A percentile compares a stretch with the other conserved stretches of the same genome.
These are phyloP conservation scores for Aphanomyces stellatus DNA, from an alignment of 352 stramenopile genomes.

Conservation along the genomic window DNA sequence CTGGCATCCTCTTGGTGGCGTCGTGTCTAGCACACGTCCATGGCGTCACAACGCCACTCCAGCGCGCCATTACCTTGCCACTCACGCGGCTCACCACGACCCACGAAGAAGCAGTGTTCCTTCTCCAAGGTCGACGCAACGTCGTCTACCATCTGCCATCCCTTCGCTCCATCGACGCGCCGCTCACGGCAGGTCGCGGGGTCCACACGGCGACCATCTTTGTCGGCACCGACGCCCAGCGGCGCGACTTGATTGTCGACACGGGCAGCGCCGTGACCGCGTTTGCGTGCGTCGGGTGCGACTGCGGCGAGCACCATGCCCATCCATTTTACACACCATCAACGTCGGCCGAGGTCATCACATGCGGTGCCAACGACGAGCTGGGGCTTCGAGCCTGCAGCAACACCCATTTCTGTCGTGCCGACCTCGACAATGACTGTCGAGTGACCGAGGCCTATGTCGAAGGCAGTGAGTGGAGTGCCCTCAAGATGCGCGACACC, in stretches of 20 bases:
- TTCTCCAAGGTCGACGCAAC: conserved; percentile 3
- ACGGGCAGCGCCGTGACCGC: conserved; percentile 93
- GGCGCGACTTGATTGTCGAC: conserved; percentile 91
- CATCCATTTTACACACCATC: conserved; percentile 66
- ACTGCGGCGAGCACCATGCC: conserved; percentile 81
- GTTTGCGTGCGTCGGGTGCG: conserved; percentile 90
- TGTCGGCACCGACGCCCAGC: conserved; percentile 51
- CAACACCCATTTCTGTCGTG: too few species aligned
- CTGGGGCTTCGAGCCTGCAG: conserved; percentile 35
- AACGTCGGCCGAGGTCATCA: conserved; percentile 34
- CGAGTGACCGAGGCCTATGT: conserved; percentile 89
- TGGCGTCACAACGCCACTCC: too few species aligned
- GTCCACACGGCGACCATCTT: conserved; percentile 64
- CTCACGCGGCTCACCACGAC: neutral
- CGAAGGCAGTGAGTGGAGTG: conserved; percentile 88
- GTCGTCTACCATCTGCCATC: too few species aligned
- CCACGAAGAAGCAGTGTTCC: conserved; percentile 11
- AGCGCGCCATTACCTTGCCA: neutral
- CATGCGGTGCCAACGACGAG: conserved; percentile 33
- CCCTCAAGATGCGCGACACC: conserved; percentile 79
- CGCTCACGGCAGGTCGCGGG: conserved; percentile 37
- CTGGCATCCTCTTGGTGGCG: too few species aligned
- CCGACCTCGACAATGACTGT: conserved; percentile 53
- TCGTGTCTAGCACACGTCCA: too few species aligned
- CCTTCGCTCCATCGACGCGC: conserved; percentile 32